Conservation (phyloP, 1,139 yeast genomes). For the Candida buenavistaensis region DNA sequence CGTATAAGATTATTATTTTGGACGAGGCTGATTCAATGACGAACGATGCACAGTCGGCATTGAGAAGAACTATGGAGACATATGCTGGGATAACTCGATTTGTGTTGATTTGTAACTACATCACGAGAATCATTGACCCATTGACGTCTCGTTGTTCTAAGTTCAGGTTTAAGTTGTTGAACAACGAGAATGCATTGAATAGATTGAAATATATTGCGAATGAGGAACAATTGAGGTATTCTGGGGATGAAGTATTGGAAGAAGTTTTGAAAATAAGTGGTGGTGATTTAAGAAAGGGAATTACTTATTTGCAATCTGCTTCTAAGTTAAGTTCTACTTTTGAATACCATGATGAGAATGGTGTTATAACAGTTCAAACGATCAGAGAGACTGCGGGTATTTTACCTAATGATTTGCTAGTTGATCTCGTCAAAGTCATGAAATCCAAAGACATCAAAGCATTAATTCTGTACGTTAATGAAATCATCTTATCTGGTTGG, state of each 20-base stretch:
- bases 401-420: constrained; percentile 58
- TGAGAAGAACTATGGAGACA: constrained; percentile 95
- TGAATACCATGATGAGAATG: constrained; percentile 23
- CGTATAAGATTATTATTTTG: constrained; percentile 79
- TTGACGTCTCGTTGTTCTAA: constrained; percentile 95
- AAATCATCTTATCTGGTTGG: constrained; percentile 75
- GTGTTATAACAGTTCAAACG: constrained; percentile 42
- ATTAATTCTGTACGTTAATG: constrained; percentile 51
- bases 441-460: constrained; percentile 33
- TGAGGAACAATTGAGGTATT: constrained; percentile 50
- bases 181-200: constrained; percentile 64
- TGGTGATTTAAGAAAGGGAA: constrained; percentile 93
- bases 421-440: constrained; percentile 40
- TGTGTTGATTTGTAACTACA: constrained; percentile 92
- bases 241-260: constrained; percentile 49
- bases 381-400: constrained; percentile 85
- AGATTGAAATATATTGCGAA: constrained; percentile 65
- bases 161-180: constrained; percentile 82
- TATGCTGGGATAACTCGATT: constrained; percentile 90
- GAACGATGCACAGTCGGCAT: constrained; percentile 94
- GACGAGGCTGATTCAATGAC: constrained; percentile 99
- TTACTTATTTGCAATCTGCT: constrained; percentile 87
- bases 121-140: constrained; percentile 94
- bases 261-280: constrained; percentile 67
- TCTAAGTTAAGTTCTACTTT: constrained; percentile 53